These are phyloP conservation scores for Acanthamoeba rhysodes DNA, from an alignment of 208 protist genomes.

Conservation along the genomic window DNA sequence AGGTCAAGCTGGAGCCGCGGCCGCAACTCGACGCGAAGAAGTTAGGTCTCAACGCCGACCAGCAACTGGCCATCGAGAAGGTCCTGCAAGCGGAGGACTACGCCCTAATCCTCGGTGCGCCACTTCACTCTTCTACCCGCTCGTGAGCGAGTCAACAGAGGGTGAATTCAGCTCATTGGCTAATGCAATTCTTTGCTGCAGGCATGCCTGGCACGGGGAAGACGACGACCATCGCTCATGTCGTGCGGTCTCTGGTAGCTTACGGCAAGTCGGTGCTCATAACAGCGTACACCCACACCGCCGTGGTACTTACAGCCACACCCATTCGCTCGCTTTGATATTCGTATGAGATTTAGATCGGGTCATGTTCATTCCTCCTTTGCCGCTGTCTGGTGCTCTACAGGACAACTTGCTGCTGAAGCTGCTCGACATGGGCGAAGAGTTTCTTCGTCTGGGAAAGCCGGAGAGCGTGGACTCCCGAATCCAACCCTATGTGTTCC, in stretches of 20 bases:
- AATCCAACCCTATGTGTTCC: slow-evolving; percentile 69
- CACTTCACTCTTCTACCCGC: not conserved
- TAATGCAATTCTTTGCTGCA: not conserved
- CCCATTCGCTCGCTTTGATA: not conserved
- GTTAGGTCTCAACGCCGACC: slow-evolving; percentile 82
- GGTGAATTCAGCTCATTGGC: not conserved
- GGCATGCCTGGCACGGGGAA: slow-evolving; percentile 92
- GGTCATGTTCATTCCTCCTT: not conserved
- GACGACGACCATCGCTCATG: slow-evolving; percentile 87
- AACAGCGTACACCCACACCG: slow-evolving; percentile 89
- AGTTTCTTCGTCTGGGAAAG: slow-evolving; percentile 86
- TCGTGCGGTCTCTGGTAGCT: slow-evolving; percentile 81
- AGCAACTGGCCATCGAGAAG: slow-evolving; percentile 81
- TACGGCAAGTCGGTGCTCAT: slow-evolving; percentile 85
- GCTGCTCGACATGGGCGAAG: slow-evolving; percentile 75
- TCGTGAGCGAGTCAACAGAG: too few relatives aligned
- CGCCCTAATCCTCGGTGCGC: slow-evolving; percentile 81
- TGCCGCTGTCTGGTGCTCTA: not conserved
- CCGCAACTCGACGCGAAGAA: not conserved
- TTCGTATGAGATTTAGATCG: too few relatives aligned
- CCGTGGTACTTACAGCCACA: slow-evolving; percentile 84
- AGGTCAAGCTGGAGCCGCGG: not conserved
- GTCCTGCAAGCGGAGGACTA: slow-evolving; percentile 86
- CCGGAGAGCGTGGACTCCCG: slow-evolving; percentile 68
- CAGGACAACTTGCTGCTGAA: slow-evolving; percentile 89